Conservation (phyloP, 768 basidiomycete species). For the Lanmaoa pseudosensibilis region DNA sequence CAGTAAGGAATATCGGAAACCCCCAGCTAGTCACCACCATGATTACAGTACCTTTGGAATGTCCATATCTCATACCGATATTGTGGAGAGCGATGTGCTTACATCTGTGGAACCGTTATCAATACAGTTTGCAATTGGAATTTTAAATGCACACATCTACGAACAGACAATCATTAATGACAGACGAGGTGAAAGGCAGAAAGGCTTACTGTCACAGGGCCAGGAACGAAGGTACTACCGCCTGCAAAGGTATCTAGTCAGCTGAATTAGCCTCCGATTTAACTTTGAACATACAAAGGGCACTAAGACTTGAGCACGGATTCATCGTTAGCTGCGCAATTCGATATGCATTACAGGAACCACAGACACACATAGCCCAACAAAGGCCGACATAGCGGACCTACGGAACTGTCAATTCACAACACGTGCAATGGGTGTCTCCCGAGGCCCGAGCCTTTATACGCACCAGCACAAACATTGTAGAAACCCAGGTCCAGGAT, state of each 20-base stretch:
- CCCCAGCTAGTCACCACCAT: neutral
- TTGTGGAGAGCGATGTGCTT: neutral
- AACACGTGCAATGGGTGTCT: too few species aligned
- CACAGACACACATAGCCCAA: too few species aligned
- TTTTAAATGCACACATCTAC: neutral
- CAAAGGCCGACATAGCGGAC: neutral
- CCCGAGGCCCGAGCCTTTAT: neutral
- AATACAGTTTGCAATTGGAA: neutral
- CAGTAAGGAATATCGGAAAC: conserved; percentile 5
- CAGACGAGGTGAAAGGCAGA: neutral
- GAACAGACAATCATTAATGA: neutral
- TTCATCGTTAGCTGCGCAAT: neutral
- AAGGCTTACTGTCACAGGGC: neutral
- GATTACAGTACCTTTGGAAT: conserved; percentile 3
- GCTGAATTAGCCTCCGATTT: too few species aligned
- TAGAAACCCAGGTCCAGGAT: too few species aligned
- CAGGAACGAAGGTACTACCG: neutral
- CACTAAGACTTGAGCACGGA: neutral
- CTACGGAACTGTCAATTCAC: neutral
- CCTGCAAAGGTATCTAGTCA: neutral
- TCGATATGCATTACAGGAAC: too few species aligned
- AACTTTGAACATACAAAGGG: neutral
- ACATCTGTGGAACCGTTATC: conserved; percentile 6
- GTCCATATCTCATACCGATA: neutral
- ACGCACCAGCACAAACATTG: neutral